phyloP scores from a whole-genome alignment of 257 asterid species.

The Solanum corneliomulleri region DNA sequence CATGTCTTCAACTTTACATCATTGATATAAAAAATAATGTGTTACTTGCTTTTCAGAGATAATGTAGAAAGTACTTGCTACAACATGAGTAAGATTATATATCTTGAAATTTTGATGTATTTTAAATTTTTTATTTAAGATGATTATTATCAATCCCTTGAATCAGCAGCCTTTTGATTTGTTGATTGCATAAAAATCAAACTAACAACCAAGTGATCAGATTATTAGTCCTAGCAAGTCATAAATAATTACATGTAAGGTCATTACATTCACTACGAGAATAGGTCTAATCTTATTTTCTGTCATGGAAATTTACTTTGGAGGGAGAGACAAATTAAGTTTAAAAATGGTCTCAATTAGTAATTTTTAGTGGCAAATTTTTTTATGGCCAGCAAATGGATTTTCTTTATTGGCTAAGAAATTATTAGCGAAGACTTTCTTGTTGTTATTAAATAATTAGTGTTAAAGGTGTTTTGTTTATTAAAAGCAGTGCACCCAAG shows the following conservation, averaged over 20 bases:
- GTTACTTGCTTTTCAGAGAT: neutral
- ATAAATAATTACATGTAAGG: too few relatives aligned
- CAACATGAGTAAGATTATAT: neutral
- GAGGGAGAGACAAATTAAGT: neutral
- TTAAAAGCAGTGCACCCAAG: neutral
- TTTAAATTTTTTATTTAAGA: neutral
- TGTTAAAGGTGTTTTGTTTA: too few relatives aligned
- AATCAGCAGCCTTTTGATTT: neutral
- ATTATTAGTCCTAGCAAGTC: neutral
- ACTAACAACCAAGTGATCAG: fast-evolving
- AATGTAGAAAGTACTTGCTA: neutral
- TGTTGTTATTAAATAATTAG: too few relatives aligned
- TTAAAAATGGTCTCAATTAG: neutral
- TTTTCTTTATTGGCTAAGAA: neutral
- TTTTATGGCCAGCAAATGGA: neutral
- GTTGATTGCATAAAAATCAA: neutral
- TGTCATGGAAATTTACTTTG: neutral
- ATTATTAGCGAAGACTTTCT: too few relatives aligned
- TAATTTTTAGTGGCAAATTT: neutral
- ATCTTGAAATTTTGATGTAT: neutral
- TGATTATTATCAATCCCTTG: neutral
- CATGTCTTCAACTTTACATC: neutral
- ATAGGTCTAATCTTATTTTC: neutral
- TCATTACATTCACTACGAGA: neutral
- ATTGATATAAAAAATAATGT: neutral